Evolutionary conservation across 352 stramenopile genomes (phyloP).

Genomic region (Phytophthora sp.): DNA sequence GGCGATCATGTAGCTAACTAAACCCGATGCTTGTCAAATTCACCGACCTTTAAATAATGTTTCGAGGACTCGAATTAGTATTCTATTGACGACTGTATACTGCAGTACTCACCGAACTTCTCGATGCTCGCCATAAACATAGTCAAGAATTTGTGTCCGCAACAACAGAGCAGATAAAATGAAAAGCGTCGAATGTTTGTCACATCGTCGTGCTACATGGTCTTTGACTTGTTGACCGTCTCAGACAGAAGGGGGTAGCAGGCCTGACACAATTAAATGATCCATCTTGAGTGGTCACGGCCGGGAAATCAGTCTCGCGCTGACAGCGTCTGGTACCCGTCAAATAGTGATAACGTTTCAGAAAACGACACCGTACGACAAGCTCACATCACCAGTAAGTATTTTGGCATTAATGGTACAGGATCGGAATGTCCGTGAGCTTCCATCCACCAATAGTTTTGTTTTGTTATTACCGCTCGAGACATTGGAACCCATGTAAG

Average conservation of each 20-base stretch:
- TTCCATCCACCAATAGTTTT: constrained; percentile 14
- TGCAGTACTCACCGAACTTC: too few relatives aligned
- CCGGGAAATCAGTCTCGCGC: constrained; percentile 57
- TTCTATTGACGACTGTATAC: too few relatives aligned
- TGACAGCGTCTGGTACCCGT: constrained; percentile 70
- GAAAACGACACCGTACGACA: constrained; percentile 79
- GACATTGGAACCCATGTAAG: constrained; percentile 22
- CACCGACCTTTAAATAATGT: too few relatives aligned
- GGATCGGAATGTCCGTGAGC: constrained; percentile 33
- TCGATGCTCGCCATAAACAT: too few relatives aligned
- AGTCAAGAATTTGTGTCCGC: too few relatives aligned
- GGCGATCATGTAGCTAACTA: constrained; percentile 50
- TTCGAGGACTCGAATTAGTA: too few relatives aligned
- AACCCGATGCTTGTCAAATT: too few relatives aligned
- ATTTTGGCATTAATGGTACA: constrained; percentile 61
- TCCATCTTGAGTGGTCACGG: constrained; percentile 74
- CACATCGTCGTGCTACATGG: too few relatives aligned
- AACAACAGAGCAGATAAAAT: too few relatives aligned
- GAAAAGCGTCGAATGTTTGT: too few relatives aligned
- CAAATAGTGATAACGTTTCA: constrained; percentile 79
- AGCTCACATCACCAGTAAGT: constrained; percentile 62
- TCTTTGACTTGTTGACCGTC: too few relatives aligned
- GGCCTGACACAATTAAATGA: constrained; percentile 68
- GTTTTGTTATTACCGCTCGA: constrained; percentile 16
- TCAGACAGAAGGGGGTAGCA: constrained; percentile 74